Percentiles rank a stretch among this genome's conserved stretches.
These are phyloP conservation scores for Emericellopsis cladophorae DNA, from an alignment of 2,329 filamentous ascomycete genomes.

Conservation along the genomic window DNA sequence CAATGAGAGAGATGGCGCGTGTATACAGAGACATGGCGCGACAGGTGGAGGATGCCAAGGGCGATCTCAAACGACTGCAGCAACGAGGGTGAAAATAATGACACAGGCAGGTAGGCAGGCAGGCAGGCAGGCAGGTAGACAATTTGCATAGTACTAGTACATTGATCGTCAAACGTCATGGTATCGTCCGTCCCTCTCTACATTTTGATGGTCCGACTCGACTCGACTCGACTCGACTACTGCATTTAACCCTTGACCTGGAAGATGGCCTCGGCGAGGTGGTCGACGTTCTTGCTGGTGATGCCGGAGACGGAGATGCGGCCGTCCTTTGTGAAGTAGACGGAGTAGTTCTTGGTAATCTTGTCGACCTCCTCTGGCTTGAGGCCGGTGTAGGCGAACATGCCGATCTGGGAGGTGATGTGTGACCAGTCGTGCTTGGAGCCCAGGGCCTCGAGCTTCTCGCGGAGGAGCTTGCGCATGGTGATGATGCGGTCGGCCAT, in stretches of 20 bases:
- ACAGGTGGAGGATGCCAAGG: slow-evolving; percentile 34
- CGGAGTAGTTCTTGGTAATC: slow-evolving; percentile 88
- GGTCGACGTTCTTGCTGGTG: slow-evolving; percentile 65
- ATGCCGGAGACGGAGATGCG: slow-evolving; percentile 80
- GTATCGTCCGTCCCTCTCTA: too few relatives aligned
- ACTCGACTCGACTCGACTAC: too few relatives aligned
- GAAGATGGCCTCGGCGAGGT: slow-evolving; percentile 73
- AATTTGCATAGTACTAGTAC: too few relatives aligned
- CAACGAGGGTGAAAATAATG: slow-evolving; percentile 3
- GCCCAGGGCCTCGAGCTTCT: slow-evolving; percentile 88
- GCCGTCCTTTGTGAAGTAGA: slow-evolving; percentile 92
- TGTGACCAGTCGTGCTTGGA: slow-evolving; percentile 98
- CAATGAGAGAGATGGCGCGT: slow-evolving; percentile 39
- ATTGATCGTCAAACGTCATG: too few relatives aligned
- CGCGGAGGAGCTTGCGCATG: slow-evolving; percentile 90
- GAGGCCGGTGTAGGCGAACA: slow-evolving; percentile 98
- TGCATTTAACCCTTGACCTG: slow-evolving; percentile 57
- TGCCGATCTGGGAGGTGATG: slow-evolving; percentile 97
- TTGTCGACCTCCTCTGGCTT: slow-evolving; percentile 82
- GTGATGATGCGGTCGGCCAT: slow-evolving; percentile 99
- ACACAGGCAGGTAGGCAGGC: too few relatives aligned
- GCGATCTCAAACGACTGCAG: slow-evolving; percentile 27
- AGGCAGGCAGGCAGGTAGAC: too few relatives aligned
- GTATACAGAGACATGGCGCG: slow-evolving; percentile 35
- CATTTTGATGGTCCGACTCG: neutral